Conservation (phyloP, 768 basidiomycete species). For the Termitomyces sp. region DNA sequence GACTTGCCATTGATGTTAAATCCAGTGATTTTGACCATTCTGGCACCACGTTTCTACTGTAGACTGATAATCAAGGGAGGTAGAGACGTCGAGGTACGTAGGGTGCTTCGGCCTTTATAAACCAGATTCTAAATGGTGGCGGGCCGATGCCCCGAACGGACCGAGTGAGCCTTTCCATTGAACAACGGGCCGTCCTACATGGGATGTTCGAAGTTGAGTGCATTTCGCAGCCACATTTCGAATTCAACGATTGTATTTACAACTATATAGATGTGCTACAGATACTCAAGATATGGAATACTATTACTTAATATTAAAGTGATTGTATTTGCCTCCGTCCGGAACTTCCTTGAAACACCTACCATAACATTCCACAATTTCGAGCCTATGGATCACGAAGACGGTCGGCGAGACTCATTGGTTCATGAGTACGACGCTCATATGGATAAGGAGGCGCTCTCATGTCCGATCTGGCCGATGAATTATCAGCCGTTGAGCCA, state of each 20-base stretch:
- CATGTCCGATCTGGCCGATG: not conserved
- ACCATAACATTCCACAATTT: not conserved
- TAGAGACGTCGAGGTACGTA: not conserved
- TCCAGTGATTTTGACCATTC: constrained; percentile 46
- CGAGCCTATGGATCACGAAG: constrained; percentile 4
- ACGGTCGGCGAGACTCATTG: constrained; percentile 1
- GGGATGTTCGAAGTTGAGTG: too few relatives aligned
- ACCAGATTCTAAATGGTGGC: not conserved
- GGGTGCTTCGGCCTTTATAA: not conserved
- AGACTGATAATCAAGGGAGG: not conserved
- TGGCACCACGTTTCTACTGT: not conserved
- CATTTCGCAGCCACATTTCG: too few relatives aligned
- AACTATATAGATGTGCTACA: not conserved
- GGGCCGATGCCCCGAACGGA: constrained; percentile 4
- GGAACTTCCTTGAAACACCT: not conserved
- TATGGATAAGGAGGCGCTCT: not conserved
- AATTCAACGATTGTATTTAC: too few relatives aligned
- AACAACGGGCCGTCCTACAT: too few relatives aligned
- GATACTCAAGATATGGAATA: not conserved
- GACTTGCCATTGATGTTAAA: constrained; percentile 55
- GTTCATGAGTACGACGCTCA: not conserved
- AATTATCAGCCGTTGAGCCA: not conserved
- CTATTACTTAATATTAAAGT: not conserved
- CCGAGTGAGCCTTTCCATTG: too few relatives aligned
- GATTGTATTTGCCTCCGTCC: not conserved